Percentiles rank a stretch among this genome's conserved stretches.
Evolutionary conservation across 1,139 yeast genomes (phyloP).

Genomic region (Ogataea hybrid): DNA sequence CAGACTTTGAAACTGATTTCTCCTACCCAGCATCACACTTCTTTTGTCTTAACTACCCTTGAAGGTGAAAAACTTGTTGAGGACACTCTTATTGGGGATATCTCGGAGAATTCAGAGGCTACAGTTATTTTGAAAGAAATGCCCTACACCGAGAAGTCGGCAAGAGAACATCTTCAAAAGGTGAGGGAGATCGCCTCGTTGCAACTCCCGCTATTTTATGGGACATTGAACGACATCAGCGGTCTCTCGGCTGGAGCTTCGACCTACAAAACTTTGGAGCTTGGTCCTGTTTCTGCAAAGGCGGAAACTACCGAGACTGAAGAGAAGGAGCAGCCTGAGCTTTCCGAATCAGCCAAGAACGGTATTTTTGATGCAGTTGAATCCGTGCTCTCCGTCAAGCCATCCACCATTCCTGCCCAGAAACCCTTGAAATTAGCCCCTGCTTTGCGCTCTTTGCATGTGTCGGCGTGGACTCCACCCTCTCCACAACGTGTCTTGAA

Average conservation of each 20-base stretch:
- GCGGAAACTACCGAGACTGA: slow-evolving; percentile 19
- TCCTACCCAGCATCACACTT: slow-evolving; percentile 57
- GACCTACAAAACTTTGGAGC: slow-evolving; percentile 32
- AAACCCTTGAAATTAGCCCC: slow-evolving; percentile 34
- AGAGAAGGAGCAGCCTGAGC: slow-evolving; percentile 15
- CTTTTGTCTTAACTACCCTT: slow-evolving; percentile 43
- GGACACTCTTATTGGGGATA: slow-evolving; percentile 31
- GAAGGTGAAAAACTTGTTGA: slow-evolving; percentile 16
- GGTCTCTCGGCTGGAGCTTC: slow-evolving; percentile 43
- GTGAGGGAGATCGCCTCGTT: slow-evolving; percentile 48
- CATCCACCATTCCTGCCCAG: slow-evolving; percentile 21
- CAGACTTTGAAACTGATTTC: slow-evolving; percentile 57
- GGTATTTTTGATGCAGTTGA: slow-evolving; percentile 27
- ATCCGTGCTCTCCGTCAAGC: slow-evolving; percentile 12
- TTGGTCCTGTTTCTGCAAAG: slow-evolving; percentile 28
- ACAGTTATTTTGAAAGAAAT: slow-evolving; percentile 38
- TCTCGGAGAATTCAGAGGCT: slow-evolving; percentile 26
- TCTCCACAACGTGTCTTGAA: slow-evolving; percentile 47
- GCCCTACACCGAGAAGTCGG: slow-evolving; percentile 45
- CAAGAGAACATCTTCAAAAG: slow-evolving; percentile 45
- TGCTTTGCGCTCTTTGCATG: slow-evolving; percentile 51
- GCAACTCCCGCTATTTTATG: slow-evolving; percentile 24
- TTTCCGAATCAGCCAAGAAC: slow-evolving; percentile 35
- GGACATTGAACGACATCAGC: slow-evolving; percentile 30
- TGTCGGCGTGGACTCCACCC: slow-evolving; percentile 88